Evolutionary conservation across 805 yeast species (phyloP).

Genomic region (Candida krabiensis): DNA sequence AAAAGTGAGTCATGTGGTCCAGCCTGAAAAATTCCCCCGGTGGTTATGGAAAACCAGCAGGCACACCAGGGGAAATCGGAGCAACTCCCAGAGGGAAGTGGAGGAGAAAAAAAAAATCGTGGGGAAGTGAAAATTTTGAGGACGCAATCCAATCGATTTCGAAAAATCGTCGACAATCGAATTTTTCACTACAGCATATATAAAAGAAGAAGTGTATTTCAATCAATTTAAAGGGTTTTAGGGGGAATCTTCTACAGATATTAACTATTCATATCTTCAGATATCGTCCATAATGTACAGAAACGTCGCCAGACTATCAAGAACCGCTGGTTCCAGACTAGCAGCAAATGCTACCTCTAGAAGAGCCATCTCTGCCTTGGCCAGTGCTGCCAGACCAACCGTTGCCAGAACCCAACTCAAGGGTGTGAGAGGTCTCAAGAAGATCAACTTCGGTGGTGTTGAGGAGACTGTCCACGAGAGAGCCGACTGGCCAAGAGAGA

Average conservation of each 20-base stretch:
- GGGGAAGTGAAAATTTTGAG: constrained; percentile 1
- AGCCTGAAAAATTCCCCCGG: no score
- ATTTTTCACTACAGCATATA: constrained; percentile 5
- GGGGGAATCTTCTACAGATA: no score
- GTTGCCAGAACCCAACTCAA: constrained; percentile 43
- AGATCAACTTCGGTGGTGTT: constrained; percentile 95
- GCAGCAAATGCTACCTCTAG: constrained; percentile 48
- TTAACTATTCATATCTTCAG: no score
- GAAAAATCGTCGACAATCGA: constrained; percentile 1
- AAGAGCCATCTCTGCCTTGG: constrained; percentile 58
- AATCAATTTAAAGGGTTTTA: no score
- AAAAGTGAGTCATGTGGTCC: no score
- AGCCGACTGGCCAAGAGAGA: constrained; percentile 99
- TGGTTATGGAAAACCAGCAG: not conserved
- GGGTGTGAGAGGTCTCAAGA: constrained; percentile 87
- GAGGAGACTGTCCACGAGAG: constrained; percentile 97
- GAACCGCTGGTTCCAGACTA: constrained; percentile 42
- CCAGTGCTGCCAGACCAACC: constrained; percentile 48
- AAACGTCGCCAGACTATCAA: constrained; percentile 50
- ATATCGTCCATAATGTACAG: constrained; percentile 33
- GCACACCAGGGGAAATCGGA: not conserved
- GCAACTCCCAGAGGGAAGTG: no score
- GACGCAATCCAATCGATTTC: not conserved
- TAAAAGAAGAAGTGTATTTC: not conserved
- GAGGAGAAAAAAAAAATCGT: no score